Evolutionary conservation across 805 yeast species (phyloP), one percentile per base, ranked within the genome.

Genomic region (Sungouiella thailandica): DNA sequence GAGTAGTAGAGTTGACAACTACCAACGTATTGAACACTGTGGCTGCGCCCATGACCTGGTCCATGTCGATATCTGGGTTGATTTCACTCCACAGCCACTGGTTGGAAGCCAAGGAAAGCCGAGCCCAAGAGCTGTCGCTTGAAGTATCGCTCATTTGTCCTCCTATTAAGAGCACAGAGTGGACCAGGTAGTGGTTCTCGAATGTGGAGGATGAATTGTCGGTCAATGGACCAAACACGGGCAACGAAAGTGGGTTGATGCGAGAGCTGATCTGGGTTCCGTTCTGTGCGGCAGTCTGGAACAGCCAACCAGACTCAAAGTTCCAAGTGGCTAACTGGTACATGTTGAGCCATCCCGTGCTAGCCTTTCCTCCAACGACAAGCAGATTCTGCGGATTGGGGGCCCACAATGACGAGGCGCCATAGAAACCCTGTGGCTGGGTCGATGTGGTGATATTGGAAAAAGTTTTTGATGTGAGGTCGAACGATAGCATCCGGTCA

Each of bases 271-370:
- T 62, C 1, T 23, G 14, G 7, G 37, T 17, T 11, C 40, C 40
- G 8, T 43, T 40, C 17, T 42, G 36, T 1, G 47, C 52, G 1
- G 62, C 47, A 41, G 55, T 46, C 25, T 56, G 44, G 51, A 76
- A 83, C 3, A 83, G 70, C 94, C 94, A 85, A 0, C 72, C 72
- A 7, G 83, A 60, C 31, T 66, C 63, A 40, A 75, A 76, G 45
- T 78, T 78, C 84, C 88, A 83, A 2, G 80, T 55, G 0, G 93
- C 90, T 13, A 82, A 58, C 55, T 83, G 93, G 45, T 70, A 70
- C 79, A 83, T 74, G 41, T 75, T 72, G 23, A 83, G 72, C 87
- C 89, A 83, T 1, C 87, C 87, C 2, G 58, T 47, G 5, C 53
- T 46, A 3, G 84, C 71, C 34, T 64, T 65, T 3, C 95, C 94